phyloP scores from a whole-genome alignment of 805 yeast species.

The Teunomyces gatunensis region DNA sequence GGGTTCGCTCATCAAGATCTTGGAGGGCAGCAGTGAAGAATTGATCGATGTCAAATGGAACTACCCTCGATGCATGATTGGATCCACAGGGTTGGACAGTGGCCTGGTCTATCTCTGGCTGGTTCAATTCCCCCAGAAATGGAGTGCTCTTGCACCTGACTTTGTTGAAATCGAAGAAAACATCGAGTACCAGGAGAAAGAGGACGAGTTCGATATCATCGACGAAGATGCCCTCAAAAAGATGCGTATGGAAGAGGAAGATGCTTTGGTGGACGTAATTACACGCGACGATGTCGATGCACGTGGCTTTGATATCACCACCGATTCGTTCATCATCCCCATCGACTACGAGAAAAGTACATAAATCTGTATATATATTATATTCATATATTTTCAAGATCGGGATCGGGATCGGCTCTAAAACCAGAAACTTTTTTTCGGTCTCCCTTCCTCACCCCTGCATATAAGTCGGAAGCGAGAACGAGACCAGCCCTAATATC shows the following conservation, averaged over 20 bases:
- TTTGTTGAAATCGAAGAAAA: constrained; percentile 93
- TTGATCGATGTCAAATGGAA: constrained; percentile 87
- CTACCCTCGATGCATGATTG: constrained; percentile 65
- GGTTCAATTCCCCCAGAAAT: constrained; percentile 78
- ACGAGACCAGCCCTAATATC: neutral
- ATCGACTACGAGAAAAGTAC: constrained; percentile 27
- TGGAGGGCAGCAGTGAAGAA: constrained; percentile 90
- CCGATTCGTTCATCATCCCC: constrained; percentile 63
- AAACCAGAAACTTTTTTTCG: neutral
- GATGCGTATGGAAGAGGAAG: constrained; percentile 63
- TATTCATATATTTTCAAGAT: no score
- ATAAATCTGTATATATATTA: neutral
- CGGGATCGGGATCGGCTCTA: neutral
- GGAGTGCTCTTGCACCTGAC: constrained; percentile 97
- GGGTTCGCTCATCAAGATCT: constrained; percentile 84
- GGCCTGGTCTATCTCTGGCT: constrained; percentile 85
- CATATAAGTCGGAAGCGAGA: neutral
- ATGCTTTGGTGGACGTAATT: constrained; percentile 60
- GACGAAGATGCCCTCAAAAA: constrained; percentile 64
- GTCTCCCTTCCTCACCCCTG: neutral
- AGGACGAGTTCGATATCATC: constrained; percentile 85
- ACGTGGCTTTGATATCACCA: constrained; percentile 58
- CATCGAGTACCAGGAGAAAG: constrained; percentile 80
- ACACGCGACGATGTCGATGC: constrained; percentile 66
- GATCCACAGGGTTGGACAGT: constrained; percentile 81